Evolutionary conservation across 257 asterid genomes (phyloP).

Genomic region (Solanum appendiculatum): DNA sequence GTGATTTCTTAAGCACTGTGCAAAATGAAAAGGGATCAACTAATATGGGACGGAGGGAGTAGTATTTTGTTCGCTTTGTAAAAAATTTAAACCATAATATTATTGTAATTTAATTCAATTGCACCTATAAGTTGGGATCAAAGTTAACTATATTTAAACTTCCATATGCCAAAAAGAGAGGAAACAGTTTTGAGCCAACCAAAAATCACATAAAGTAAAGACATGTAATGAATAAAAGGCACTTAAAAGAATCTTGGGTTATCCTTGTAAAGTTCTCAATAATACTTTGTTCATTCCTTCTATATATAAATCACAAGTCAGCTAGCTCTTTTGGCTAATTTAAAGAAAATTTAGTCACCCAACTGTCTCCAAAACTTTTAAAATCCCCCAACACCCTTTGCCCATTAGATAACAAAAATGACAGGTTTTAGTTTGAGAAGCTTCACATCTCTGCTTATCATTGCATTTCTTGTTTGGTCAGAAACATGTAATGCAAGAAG

Average conservation of each 20-base stretch:
- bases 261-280: neutral
- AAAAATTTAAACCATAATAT: no score
- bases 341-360: neutral
- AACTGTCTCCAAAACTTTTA: neutral
- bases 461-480: conserved; percentile 34
- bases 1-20: no score
- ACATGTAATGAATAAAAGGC: conserved; percentile 19
- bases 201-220: conserved; percentile 31
- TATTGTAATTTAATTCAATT: neutral
- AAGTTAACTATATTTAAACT: neutral
- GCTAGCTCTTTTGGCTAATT: conserved; percentile 17
- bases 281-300: conserved; percentile 5
- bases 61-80: no score
- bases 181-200: conserved; percentile 6
- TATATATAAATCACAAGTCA: conserved; percentile 36
- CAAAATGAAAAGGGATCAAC: no score
- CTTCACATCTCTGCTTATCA: conserved; percentile 30
- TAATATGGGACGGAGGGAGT: no score
- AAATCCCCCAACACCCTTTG: neutral
- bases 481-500: conserved; percentile 58
- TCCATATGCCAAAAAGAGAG: conserved; percentile 17
- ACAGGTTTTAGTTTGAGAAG: conserved; percentile 29
- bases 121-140: neutral
- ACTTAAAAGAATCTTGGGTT: conserved; percentile 10
- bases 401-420: conserved; percentile 18